phyloP scores from a whole-genome alignment of 345 rosid genomes.

The Brassica cretica region DNA sequence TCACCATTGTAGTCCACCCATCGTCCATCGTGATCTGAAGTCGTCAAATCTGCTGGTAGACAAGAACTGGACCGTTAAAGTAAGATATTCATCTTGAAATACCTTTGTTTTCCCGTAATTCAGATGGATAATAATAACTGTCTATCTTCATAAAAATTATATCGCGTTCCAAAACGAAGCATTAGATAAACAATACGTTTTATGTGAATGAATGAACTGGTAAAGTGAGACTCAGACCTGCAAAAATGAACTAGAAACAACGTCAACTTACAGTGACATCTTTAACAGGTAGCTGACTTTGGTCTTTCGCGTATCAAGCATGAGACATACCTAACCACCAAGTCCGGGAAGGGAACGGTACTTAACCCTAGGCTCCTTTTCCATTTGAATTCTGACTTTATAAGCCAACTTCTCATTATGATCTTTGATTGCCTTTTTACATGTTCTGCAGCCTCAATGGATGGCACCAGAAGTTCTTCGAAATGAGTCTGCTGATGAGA shows the following conservation, averaged over 20 bases:
- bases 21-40: constrained; percentile 98
- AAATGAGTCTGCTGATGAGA: constrained; percentile 92
- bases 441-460: constrained; percentile 87
- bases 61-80: constrained; percentile 95
- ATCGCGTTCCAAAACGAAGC: background rate
- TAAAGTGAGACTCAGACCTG: background rate
- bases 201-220: background rate
- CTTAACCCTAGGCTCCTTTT: background rate
- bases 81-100: constrained; percentile 34
- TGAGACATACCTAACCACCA: constrained; percentile 73
- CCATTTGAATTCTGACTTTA: background rate
- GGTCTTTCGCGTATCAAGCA: constrained; percentile 96
- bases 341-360: constrained; percentile 96
- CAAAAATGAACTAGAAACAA: background rate
- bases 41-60: constrained; percentile 96
- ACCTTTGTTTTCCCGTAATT: background rate
- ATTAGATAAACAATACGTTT: background rate
- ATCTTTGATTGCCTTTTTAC: background rate
- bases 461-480: constrained; percentile 99
- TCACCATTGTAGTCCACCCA: constrained; percentile 88
- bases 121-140: constrained; percentile 5
- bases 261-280: constrained; percentile 17
- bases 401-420: background rate
- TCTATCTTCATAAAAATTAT: background rate
- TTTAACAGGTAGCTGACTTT: constrained; percentile 89